Base-by-base conservation (phyloP, 1,284 basidiomycete genomes). In the Athelia psychrophila region DNA sequence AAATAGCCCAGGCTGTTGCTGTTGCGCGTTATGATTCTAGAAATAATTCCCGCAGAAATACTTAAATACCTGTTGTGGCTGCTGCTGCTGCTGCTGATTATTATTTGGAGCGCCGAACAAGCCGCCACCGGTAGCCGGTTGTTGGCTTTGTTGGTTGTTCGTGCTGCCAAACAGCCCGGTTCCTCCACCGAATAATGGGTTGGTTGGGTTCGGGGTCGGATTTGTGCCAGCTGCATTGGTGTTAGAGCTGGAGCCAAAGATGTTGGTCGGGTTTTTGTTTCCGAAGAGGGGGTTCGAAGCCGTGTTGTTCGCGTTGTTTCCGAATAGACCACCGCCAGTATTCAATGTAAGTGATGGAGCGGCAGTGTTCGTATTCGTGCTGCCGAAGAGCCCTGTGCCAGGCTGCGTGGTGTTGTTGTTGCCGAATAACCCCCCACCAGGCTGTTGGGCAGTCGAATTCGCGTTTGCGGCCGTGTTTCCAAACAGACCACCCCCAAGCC, bases 401-500 rank as follows among this genome's bases (percentile, higher is more conserved):
- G 60, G 59, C 45, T 59, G 59, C n/a, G 56, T 56, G 35, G 47
- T 20, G n/a, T 44, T 47, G 8, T 10, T 62, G 10, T 32, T 59
- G 56, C 58, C 58, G 45, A 58, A 67, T 36, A 61, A 51, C 10
- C 59, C 51, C 15, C 60, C 56, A 13, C 55, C 54, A 5, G 60
- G 6, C 38, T 42, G 59, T 36, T 56, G 53, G n/a, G 47, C 40
- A 25, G n/a, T n/a, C n/a, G n/a, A n/a, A n/a, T 42, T 45, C n/a
- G 42, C 38, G 20, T 42, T 42, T 16, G 8, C 20, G 20, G 16
- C 20, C 38, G 62, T 61, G 49, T 56, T 68, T 19, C 72, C 73
- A 55, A 76, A 76, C 32, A 75, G 57, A 27, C 67, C 63, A 6
- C 64, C 62, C 19, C 61, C 61, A 65, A n/a, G n/a, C n/a, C n/a